Base-by-base conservation (phyloP, 2,329 filamentous ascomycete species). In the Penicillium decumbens region DNA sequence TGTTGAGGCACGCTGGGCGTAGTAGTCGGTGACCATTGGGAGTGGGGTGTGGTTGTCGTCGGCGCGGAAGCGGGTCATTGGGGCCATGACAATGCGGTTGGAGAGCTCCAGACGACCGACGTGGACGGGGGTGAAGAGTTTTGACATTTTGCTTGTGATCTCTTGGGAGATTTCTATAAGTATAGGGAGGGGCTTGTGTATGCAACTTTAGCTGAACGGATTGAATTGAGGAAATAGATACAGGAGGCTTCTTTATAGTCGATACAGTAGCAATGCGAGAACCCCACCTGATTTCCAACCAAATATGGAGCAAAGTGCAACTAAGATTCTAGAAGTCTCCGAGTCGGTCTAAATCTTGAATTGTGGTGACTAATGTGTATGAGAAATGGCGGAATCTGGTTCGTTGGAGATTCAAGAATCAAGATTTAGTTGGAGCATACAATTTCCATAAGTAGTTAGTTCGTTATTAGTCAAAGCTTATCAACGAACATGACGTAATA, bases 1-100 rank as follows among this genome's bases (percentile, higher is more conserved):
- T 8, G 71, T 70, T 5, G 70, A 72, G 30, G 72, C 77, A 23
- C 80, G 74, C 59, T 83, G 79, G 18, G 65, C 64, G 63, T 82
- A 82, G 66, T 82, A 79, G 47, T 80, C 73, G 15, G 68, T 62
- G 3, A 72, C 70, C 55, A 74, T 58, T 44, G 71, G 65, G 53
- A 72, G 60, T 20, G 76, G 75, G 3, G 75, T 72, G 57, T 79
- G 75, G 47, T 78, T 67, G 47, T 80, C 69, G 46, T 73, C 70
- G 43, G 71, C 71, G 44, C 79, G 77, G 61, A 73, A 75, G 15
- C 79, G 75, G n/a, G 80, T 82, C 47, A 85, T 66, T 2, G 81
- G 80, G 0, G 80, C 77, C 71, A 84, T 76, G 35, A 73, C 75
- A 32, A 84, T 59, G 37, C 77, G 75, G 56, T 75, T 71, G 32